Evolutionary conservation across 345 rosid genomes (phyloP).

Genomic region (Geranium brycei): DNA sequence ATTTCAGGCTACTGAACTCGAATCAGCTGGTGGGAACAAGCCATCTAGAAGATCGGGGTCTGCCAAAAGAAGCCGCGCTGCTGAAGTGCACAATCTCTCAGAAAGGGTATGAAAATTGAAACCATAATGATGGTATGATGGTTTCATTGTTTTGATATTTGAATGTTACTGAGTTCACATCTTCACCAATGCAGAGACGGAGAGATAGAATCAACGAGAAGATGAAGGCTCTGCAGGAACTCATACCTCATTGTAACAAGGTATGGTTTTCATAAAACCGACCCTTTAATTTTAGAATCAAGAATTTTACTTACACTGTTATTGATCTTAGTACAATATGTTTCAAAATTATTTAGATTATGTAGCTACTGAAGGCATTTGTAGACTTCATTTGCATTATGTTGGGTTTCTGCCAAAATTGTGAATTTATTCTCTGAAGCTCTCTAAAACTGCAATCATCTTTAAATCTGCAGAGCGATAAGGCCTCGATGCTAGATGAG

Average conservation of each 20-base stretch:
- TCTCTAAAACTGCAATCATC: background rate
- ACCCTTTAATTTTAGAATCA: too few species aligned
- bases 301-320: too few species aligned
- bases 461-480: slow-evolving; percentile 50
- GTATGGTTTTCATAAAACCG: slow-evolving; percentile 15
- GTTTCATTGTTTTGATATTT: background rate
- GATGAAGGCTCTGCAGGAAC: slow-evolving; percentile 83
- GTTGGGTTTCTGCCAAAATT: too few species aligned
- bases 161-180: slow-evolving; percentile 1
- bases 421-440: background rate
- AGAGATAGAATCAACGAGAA: slow-evolving; percentile 86
- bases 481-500: slow-evolving; percentile 89
- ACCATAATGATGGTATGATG: background rate
- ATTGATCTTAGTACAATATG: too few species aligned
- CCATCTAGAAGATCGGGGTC: slow-evolving; percentile 28
- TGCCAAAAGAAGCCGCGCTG: slow-evolving; percentile 42
- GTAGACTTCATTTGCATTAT: too few species aligned
- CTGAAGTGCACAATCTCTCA: slow-evolving; percentile 70
- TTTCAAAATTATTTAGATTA: too few species aligned
- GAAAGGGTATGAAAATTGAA: slow-evolving; percentile 34
- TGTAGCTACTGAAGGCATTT: too few species aligned
- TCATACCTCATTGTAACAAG: slow-evolving; percentile 84
- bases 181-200: slow-evolving; percentile 39
- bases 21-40: slow-evolving; percentile 21
- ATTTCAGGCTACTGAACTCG: slow-evolving; percentile 32